Percentiles rank a stretch among this genome's conserved stretches.
phyloP scores from a whole-genome alignment of 176 grass and related monocot genomes.

The Musa schizocarpa region DNA sequence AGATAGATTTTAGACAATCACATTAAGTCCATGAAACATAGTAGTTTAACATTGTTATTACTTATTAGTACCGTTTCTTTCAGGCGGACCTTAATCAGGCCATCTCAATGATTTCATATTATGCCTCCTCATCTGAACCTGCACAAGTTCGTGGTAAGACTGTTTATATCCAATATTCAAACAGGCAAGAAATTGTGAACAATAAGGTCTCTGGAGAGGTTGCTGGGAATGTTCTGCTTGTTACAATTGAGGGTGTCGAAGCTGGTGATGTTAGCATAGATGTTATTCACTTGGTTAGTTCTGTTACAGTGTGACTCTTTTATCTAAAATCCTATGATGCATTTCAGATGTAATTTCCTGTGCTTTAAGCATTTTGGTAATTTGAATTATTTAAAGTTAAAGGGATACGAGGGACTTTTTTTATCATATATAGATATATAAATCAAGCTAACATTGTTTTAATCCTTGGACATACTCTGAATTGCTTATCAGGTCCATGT shows the following conservation, averaged over 20 bases:
- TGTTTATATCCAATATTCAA: slow-evolving; percentile 94
- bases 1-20: no score
- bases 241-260: slow-evolving; percentile 89
- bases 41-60: not conserved
- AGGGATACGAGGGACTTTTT: slow-evolving; percentile 35
- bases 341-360: slow-evolving; percentile 20
- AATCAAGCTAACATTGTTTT: slow-evolving; percentile 52
- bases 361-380: slow-evolving; percentile 19
- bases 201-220: slow-evolving; percentile 70
- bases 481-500: slow-evolving; percentile 91
- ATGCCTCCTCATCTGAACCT: slow-evolving; percentile 72
- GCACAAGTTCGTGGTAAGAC: slow-evolving; percentile 90
- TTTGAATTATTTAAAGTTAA: slow-evolving; percentile 31
- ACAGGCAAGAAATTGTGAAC: slow-evolving; percentile 86
- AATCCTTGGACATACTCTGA: slow-evolving; percentile 60
- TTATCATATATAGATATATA: slow-evolving; percentile 41
- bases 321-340: slow-evolving; percentile 21
- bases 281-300: slow-evolving; percentile 84
- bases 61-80: slow-evolving; percentile 18
- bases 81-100: slow-evolving; percentile 82
- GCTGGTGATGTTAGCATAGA: slow-evolving; percentile 88
- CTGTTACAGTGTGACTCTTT: slow-evolving; percentile 1
- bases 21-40: not conserved
- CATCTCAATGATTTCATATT: slow-evolving; percentile 93
- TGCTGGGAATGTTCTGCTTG: slow-evolving; percentile 82